Conservation (phyloP, 495 filamentous ascomycete genomes). For the Aspergillus bertholletiae region DNA sequence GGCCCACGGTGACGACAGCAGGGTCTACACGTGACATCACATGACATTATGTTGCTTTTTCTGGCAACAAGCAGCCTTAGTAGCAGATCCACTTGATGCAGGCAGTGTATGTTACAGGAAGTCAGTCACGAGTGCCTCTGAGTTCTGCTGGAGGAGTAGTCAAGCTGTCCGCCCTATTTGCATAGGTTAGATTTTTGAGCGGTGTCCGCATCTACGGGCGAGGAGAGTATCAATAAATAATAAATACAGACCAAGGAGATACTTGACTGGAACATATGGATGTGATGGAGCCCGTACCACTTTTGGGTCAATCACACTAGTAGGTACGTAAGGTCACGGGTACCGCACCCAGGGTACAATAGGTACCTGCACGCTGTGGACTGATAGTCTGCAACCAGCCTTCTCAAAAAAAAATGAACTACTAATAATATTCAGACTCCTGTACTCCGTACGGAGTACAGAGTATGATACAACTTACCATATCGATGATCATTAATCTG, state of each 20-base stretch:
- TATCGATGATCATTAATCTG: too few relatives aligned
- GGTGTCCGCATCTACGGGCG: too few relatives aligned
- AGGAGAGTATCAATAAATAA: too few relatives aligned
- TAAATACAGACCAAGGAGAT: too few relatives aligned
- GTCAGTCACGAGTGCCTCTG: neutral
- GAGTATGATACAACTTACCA: too few relatives aligned
- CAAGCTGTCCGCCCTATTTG: neutral
- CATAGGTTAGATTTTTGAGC: too few relatives aligned
- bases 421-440: too few relatives aligned
- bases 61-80: neutral
- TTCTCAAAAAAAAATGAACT: neutral
- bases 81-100: neutral
- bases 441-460: too few relatives aligned
- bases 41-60: neutral
- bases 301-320: neutral
- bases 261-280: too few relatives aligned
- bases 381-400: neutral
- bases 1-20: conserved; percentile 9
- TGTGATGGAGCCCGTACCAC: too few relatives aligned
- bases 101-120: neutral
- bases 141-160: neutral
- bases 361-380: neutral
- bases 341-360: neutral
- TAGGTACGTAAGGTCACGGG: neutral
- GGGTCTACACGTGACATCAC: conserved; percentile 2